These are phyloP conservation scores for Phytophthora lateralis DNA, from an alignment of 352 stramenopile genomes.

Conservation along the genomic window DNA sequence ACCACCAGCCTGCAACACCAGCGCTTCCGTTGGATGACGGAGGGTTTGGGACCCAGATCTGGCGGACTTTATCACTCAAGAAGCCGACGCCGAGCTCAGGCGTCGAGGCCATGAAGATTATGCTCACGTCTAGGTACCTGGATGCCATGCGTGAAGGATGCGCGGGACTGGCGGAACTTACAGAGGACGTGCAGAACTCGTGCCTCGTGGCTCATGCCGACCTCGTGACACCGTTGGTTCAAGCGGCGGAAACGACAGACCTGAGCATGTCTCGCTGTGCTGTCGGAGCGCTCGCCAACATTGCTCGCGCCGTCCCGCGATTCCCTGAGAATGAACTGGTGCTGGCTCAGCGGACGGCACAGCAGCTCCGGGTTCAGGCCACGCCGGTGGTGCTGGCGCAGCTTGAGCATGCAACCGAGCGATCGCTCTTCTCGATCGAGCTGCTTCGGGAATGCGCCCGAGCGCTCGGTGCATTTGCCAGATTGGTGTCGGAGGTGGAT, in stretches of 20 bases:
- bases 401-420: slow-evolving; percentile 52
- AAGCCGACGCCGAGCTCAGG: slow-evolving; percentile 62
- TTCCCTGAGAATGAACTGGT: slow-evolving; percentile 52
- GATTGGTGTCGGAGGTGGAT: slow-evolving; percentile 47
- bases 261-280: slow-evolving; percentile 73
- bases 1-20: slow-evolving; percentile 1
- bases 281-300: slow-evolving; percentile 70
- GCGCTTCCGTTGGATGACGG: slow-evolving; percentile 33
- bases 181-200: slow-evolving; percentile 63
- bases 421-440: slow-evolving; percentile 68
- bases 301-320: slow-evolving; percentile 55
- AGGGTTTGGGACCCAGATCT: slow-evolving; percentile 61
- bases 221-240: slow-evolving; percentile 60
- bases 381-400: slow-evolving; percentile 48
- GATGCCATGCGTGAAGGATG: slow-evolving; percentile 82
- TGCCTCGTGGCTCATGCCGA: slow-evolving; percentile 60
- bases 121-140: slow-evolving; percentile 75
- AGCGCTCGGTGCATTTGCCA: slow-evolving; percentile 56
- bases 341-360: slow-evolving; percentile 34
- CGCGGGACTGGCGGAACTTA: slow-evolving; percentile 71
- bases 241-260: slow-evolving; percentile 51
- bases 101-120: slow-evolving; percentile 86
- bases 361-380: slow-evolving; percentile 55
- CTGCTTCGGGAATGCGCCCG: slow-evolving; percentile 75
- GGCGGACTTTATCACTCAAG: slow-evolving; percentile 56